phyloP scores from a whole-genome alignment of 768 basidiomycete genomes.

The Mycena haematopus region DNA sequence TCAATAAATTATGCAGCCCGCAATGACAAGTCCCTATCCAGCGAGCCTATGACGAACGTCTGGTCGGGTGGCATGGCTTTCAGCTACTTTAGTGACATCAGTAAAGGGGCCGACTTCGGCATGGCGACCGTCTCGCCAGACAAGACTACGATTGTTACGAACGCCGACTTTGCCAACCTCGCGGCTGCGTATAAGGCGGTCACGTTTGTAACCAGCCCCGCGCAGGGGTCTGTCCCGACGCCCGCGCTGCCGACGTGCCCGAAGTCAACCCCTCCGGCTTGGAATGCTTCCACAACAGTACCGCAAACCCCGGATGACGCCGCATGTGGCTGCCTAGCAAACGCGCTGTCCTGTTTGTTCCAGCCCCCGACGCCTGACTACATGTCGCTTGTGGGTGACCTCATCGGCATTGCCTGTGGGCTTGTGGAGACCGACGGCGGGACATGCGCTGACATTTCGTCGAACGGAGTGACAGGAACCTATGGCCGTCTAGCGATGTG shows the following conservation, averaged over 20 bases:
- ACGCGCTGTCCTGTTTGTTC: constrained; percentile 76
- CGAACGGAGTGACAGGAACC: constrained; percentile 72
- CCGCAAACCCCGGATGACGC: constrained; percentile 87
- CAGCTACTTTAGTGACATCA: constrained; percentile 85
- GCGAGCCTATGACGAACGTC: constrained; percentile 72
- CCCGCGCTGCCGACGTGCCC: constrained; percentile 72
- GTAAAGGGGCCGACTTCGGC: constrained; percentile 80
- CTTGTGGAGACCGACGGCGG: constrained; percentile 66
- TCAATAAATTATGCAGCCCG: background rate
- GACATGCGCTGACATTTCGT: constrained; percentile 72
- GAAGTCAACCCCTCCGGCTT: constrained; percentile 51
- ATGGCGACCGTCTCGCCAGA: constrained; percentile 80
- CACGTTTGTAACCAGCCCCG: constrained; percentile 60
- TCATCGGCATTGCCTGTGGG: constrained; percentile 79
- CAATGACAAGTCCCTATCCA: constrained; percentile 36
- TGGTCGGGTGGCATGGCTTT: constrained; percentile 93
- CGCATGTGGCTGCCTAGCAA: constrained; percentile 79
- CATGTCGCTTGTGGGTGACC: constrained; percentile 61
- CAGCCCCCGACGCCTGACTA: constrained; percentile 68
- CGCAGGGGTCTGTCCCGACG: constrained; percentile 42
- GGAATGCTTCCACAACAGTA: constrained; percentile 70
- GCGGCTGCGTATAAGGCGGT: constrained; percentile 63
- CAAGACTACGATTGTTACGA: constrained; percentile 66
- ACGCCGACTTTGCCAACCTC: constrained; percentile 73
- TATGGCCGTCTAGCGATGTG: constrained; percentile 83